Conservation (phyloP, 2,329 filamentous ascomycete species). For the Xylaria sp. region DNA sequence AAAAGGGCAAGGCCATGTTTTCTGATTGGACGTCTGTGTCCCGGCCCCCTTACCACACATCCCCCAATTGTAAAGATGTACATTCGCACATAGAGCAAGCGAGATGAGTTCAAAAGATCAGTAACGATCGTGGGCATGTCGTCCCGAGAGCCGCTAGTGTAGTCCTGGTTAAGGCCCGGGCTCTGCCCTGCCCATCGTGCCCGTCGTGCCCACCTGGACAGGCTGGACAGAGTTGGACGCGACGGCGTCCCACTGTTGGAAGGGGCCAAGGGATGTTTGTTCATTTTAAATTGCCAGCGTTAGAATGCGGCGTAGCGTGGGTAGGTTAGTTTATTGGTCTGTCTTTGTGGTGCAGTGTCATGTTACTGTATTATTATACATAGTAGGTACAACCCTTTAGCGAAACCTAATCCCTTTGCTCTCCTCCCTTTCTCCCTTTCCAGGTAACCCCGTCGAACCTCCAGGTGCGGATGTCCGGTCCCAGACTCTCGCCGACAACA, state of each 20-base stretch:
- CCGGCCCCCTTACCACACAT: constrained; percentile 34
- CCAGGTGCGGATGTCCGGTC: constrained; percentile 37
- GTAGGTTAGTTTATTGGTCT: background rate
- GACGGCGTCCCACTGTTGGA: constrained; percentile 29
- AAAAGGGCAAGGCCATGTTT: constrained; percentile 19
- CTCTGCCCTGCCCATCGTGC: too few species aligned
- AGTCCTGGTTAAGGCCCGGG: background rate
- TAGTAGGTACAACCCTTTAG: constrained; percentile 27
- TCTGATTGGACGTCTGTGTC: constrained; percentile 43
- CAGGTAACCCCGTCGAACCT: constrained; percentile 28
- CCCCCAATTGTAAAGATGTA: constrained; percentile 3
- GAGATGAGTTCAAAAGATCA: constrained; percentile 44
- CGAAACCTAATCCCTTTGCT: constrained; percentile 9
- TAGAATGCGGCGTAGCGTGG: constrained; percentile 31
- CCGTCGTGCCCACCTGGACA: background rate
- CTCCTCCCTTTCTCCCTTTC: constrained; percentile 24
- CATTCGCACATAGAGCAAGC: constrained; percentile 38
- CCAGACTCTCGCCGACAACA: constrained; percentile 40
- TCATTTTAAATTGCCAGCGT: constrained; percentile 48
- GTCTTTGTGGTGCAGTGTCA: constrained; percentile 3
- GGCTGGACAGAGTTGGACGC: constrained; percentile 6
- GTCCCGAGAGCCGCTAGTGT: constrained; percentile 13
- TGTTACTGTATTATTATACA: constrained; percentile 37
- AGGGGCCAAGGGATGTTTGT: constrained; percentile 35
- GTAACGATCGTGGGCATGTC: constrained; percentile 23